phyloP scores from a whole-genome alignment of 1,284 basidiomycete species.

The Dichomitus squalens region DNA sequence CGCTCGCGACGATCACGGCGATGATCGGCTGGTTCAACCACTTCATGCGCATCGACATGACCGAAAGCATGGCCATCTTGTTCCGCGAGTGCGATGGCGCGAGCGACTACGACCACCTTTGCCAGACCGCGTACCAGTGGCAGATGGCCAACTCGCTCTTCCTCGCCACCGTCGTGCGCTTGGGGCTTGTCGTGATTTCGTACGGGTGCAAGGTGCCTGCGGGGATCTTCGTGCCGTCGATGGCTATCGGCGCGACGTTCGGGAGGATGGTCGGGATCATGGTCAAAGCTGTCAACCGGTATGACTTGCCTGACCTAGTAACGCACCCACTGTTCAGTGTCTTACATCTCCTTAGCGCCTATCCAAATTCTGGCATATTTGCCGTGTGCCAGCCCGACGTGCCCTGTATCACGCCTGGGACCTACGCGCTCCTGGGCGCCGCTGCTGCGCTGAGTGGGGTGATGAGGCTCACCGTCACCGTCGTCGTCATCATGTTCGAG shows the following conservation, averaged over 20 bases:
- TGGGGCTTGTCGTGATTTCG: slow-evolving; percentile 86
- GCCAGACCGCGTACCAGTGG: slow-evolving; percentile 96
- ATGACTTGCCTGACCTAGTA: slow-evolving; percentile 26
- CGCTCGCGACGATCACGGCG: slow-evolving; percentile 87
- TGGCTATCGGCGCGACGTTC: slow-evolving; percentile 97
- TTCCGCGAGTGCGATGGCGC: slow-evolving; percentile 97
- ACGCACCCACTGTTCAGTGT: background rate
- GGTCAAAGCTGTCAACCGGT: slow-evolving; percentile 91
- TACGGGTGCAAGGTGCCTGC: slow-evolving; percentile 98
- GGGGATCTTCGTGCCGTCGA: slow-evolving; percentile 97
- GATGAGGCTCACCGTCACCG: slow-evolving; percentile 95
- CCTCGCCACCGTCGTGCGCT: slow-evolving; percentile 89
- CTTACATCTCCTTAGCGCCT: slow-evolving; percentile 54
- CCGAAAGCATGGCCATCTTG: slow-evolving; percentile 93
- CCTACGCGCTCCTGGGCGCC: slow-evolving; percentile 94
- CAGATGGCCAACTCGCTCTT: slow-evolving; percentile 91
- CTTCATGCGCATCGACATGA: slow-evolving; percentile 98
- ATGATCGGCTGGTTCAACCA: slow-evolving; percentile 94
- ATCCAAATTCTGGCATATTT: slow-evolving; percentile 85
- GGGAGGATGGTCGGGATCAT: slow-evolving; percentile 95
- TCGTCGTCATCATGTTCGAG: slow-evolving; percentile 99
- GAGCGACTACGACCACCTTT: slow-evolving; percentile 89
- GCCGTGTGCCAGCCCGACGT: slow-evolving; percentile 89
- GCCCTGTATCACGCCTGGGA: slow-evolving; percentile 98
- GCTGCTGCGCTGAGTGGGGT: slow-evolving; percentile 95